phyloP scores from a whole-genome alignment of 2,329 filamentous ascomycete species.

The Nannizzia gypsea region DNA sequence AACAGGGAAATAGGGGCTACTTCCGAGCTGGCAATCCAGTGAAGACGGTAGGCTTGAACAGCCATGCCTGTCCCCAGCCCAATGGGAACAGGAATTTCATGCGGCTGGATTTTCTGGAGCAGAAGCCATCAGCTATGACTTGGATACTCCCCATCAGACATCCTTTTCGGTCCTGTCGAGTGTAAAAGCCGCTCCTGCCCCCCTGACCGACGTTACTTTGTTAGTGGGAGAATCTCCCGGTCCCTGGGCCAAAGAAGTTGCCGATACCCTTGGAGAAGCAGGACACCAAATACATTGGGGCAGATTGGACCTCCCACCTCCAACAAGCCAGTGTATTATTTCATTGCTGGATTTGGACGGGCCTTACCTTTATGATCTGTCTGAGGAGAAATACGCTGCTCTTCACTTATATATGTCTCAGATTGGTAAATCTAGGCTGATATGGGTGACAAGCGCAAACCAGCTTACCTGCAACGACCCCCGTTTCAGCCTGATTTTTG shows the following conservation, averaged over 20 bases:
- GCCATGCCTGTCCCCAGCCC: not conserved
- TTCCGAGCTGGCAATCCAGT: no score
- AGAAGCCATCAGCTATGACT: not conserved
- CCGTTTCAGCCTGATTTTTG: not conserved
- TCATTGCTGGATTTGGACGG: conserved; percentile 20
- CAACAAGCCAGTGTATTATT: not conserved
- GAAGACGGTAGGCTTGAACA: not conserved
- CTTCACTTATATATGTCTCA: not conserved
- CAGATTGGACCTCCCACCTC: not conserved
- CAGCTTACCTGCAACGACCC: conserved; percentile 9
- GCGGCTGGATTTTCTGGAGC: not conserved
- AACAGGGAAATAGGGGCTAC: not conserved
- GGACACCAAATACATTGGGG: conserved; percentile 2
- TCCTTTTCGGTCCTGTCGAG: not conserved
- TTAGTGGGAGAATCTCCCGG: not conserved
- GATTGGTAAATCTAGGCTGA: not conserved
- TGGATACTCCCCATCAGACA: not conserved
- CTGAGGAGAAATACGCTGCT: not conserved
- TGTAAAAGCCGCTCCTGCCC: no score
- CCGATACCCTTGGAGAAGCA: not conserved
- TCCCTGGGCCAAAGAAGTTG: not conserved
- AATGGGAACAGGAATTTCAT: not conserved
- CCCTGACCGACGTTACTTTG: no score
- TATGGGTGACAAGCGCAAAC: conserved; percentile 9
- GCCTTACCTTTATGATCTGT: conserved; percentile 27